Evolutionary conservation across 2,329 filamentous ascomycete genomes (phyloP).

Genomic region (Chrysoporthe cubensis): DNA sequence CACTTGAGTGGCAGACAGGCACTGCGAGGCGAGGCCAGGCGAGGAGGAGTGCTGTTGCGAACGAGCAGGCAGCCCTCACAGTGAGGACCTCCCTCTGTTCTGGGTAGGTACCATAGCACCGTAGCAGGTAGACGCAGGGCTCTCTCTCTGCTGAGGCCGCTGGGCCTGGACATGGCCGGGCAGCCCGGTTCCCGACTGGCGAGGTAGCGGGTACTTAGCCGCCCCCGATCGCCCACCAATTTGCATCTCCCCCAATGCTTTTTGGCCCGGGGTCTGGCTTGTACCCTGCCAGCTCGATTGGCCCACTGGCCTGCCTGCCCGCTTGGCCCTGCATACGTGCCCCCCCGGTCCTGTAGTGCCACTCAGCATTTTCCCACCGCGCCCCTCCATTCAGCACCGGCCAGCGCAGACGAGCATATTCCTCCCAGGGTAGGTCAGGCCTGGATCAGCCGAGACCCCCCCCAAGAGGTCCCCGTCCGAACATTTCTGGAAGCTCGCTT

Average conservation of each 20-base stretch:
- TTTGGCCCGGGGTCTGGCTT: conserved; percentile 22
- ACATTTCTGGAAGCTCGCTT: conserved; percentile 28
- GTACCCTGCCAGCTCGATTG: conserved; percentile 17
- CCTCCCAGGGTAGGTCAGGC: no score
- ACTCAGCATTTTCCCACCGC: conserved; percentile 25
- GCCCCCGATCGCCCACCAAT: conserved; percentile 24
- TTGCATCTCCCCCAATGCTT: conserved; percentile 27
- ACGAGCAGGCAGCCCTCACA: no score
- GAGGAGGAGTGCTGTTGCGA: no score
- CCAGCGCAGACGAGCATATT: conserved; percentile 4
- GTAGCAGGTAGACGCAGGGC: no score
- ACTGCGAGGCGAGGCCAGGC: not conserved
- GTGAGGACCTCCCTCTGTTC: no score
- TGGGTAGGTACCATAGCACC: no score
- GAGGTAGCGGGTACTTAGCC: conserved; percentile 19
- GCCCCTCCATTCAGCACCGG: conserved; percentile 18
- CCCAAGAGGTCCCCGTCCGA: conserved; percentile 8
- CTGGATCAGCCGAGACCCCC: not conserved
- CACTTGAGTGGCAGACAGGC: not conserved
- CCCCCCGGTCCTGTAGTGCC: conserved; percentile 15
- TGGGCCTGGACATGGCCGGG: no score
- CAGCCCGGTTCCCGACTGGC: conserved; percentile 11
- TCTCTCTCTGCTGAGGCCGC: no score
- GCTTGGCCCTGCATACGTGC: conserved; percentile 1
- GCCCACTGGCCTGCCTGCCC: not conserved